Evolutionary conservation across 345 rosid species (phyloP).

Genomic region (Gynandropsis gynandra): DNA sequence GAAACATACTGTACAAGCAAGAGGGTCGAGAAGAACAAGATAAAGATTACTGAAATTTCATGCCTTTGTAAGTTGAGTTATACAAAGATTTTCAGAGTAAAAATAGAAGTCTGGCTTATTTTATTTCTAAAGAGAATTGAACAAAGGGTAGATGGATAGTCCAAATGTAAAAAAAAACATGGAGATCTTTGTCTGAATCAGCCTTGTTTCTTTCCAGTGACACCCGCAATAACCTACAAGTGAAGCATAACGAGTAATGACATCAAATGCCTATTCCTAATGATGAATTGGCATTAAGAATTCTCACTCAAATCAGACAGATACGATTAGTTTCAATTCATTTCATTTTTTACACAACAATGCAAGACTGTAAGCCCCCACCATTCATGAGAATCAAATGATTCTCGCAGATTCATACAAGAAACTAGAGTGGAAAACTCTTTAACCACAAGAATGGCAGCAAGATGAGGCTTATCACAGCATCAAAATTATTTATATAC

Average conservation of each 20-base stretch:
- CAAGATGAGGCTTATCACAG: not conserved
- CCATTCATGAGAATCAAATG: not conserved
- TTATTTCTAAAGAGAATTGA: constrained; percentile 18
- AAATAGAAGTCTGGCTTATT: constrained; percentile 38
- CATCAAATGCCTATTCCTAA: not conserved
- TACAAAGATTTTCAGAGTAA: not conserved
- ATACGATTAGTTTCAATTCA: not conserved
- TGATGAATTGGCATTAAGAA: not conserved
- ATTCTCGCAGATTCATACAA: not conserved
- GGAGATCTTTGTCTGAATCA: constrained; percentile 20
- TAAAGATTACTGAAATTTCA: constrained; percentile 8
- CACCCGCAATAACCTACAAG: constrained; percentile 75
- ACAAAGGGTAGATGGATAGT: constrained; percentile 10
- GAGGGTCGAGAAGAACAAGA: constrained; percentile 8
- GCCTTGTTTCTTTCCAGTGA: constrained; percentile 62
- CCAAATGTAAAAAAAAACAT: constrained; percentile 16
- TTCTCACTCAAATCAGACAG: not conserved
- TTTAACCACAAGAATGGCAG: constrained; percentile 1
- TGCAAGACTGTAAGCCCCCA: not conserved
- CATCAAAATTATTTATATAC: not conserved
- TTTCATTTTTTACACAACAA: not conserved
- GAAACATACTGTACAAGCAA: constrained; percentile 11
- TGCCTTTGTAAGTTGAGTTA: constrained; percentile 19
- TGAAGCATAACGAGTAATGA: constrained; percentile 1
- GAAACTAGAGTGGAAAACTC: constrained; percentile 4